phyloP scores from a whole-genome alignment of 2,329 filamentous ascomycete genomes.

The Penicillium sp. region DNA sequence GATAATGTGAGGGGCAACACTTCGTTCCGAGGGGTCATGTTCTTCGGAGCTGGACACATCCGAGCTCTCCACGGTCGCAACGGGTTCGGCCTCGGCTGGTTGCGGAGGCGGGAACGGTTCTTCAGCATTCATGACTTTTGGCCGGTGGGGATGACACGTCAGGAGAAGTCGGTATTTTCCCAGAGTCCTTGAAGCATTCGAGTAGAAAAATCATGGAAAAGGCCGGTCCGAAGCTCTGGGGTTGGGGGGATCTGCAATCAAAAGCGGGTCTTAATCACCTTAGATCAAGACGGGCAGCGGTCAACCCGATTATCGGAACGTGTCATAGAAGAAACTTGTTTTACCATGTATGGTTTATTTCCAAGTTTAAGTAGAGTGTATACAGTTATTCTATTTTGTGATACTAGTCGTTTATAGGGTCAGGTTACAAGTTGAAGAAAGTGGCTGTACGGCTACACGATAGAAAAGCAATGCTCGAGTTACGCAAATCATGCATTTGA shows the following conservation, averaged over 20 bases:
- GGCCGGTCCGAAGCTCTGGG: constrained; percentile 4
- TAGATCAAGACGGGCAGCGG: neutral
- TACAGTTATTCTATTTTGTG: too few species aligned
- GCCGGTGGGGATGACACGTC: neutral
- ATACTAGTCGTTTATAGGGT: neutral
- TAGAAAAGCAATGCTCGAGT: neutral
- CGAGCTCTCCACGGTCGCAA: constrained; percentile 9
- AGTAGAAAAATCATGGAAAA: neutral
- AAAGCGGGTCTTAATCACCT: constrained; percentile 10
- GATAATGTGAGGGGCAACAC: constrained; percentile 59
- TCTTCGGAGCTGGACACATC: constrained; percentile 25
- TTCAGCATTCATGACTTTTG: constrained; percentile 13
- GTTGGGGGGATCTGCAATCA: constrained; percentile 15
- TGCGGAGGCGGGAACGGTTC: constrained; percentile 5
- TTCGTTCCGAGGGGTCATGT: constrained; percentile 46
- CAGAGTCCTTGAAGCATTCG: neutral
- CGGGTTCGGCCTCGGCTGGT: constrained; percentile 3
- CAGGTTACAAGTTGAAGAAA: neutral
- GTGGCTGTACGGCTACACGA: too few species aligned
- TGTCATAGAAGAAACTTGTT: neutral
- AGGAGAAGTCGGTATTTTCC: neutral
- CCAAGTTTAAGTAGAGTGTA: constrained; percentile 12
- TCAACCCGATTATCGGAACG: neutral
- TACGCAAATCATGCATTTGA: constrained; percentile 7
- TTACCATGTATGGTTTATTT: neutral